Conservation (phyloP, 768 basidiomycete genomes). For the Hygrophoropsis aurantiaca region DNA sequence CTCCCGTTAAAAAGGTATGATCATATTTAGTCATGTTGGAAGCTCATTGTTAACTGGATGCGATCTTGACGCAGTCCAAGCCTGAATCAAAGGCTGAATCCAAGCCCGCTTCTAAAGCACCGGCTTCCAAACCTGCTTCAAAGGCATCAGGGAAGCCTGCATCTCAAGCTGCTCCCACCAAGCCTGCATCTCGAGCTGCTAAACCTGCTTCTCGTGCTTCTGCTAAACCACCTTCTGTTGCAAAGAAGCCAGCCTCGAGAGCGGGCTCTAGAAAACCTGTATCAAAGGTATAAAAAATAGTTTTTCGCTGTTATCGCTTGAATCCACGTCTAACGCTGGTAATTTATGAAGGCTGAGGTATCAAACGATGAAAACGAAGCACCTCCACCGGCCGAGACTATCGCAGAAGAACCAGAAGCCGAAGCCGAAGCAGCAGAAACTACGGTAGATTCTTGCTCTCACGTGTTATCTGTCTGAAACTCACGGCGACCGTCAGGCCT, state of each 20-base stretch:
- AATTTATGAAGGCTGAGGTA: slow-evolving; percentile 29
- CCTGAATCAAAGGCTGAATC: slow-evolving; percentile 33
- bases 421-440: slow-evolving; percentile 34
- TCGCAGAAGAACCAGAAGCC: slow-evolving; percentile 52
- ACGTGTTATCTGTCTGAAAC: slow-evolving; percentile 1
- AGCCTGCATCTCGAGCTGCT: slow-evolving; percentile 41
- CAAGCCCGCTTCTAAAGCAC: slow-evolving; percentile 15
- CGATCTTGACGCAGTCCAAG: slow-evolving; percentile 35
- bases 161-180: slow-evolving; percentile 34
- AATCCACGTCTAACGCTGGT: slow-evolving; percentile 3
- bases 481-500: slow-evolving; percentile 17
- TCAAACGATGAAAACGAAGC: slow-evolving; percentile 37
- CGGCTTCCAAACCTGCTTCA: slow-evolving; percentile 28
- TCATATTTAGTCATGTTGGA: slow-evolving; percentile 6
- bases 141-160: slow-evolving; percentile 38
- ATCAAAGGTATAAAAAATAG: slow-evolving; percentile 48
- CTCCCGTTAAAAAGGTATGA: slow-evolving; percentile 65
- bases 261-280: slow-evolving; percentile 62
- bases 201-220: slow-evolving; percentile 41
- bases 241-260: slow-evolving; percentile 55
- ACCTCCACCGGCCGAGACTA: slow-evolving; percentile 45
- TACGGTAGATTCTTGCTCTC: slow-evolving; percentile 7
- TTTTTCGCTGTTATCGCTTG: background rate
- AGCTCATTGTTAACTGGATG: slow-evolving; percentile 2
- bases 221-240: slow-evolving; percentile 44